These are phyloP conservation scores for Adansonia digitata DNA, from an alignment of 345 rosid species.

Conservation along the genomic window DNA sequence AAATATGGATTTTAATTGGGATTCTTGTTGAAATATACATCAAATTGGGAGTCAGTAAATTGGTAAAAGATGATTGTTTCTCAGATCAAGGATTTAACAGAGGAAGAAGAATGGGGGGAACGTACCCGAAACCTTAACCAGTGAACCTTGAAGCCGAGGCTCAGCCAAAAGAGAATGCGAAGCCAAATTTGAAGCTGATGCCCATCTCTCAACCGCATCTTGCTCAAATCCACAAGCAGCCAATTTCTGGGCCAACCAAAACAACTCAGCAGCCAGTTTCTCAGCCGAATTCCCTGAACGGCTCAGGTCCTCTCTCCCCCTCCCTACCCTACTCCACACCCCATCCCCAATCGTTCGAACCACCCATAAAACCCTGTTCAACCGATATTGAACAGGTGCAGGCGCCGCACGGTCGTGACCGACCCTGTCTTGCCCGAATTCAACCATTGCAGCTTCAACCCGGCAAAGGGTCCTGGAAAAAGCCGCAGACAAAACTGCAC, in stretches of 20 bases:
- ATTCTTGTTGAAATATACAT: neutral
- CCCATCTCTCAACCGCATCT: conserved; percentile 79
- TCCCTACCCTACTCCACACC: conserved; percentile 24
- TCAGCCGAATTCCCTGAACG: conserved; percentile 42
- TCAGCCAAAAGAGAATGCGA: conserved; percentile 63
- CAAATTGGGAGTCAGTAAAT: neutral
- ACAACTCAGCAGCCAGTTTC: conserved; percentile 82
- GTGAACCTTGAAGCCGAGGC: conserved; percentile 61
- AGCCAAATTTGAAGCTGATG: conserved; percentile 70
- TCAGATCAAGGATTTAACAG: neutral
- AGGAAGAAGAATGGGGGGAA: neutral
- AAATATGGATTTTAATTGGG: neutral
- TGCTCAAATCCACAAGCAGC: conserved; percentile 56
- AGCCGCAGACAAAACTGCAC: conserved; percentile 55
- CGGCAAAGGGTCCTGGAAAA: conserved; percentile 56
- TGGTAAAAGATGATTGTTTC: too few species aligned
- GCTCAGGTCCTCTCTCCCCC: conserved; percentile 29
- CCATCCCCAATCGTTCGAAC: conserved; percentile 41
- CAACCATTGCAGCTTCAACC: conserved; percentile 53
- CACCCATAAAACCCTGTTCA: conserved; percentile 42
- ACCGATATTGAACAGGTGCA: conserved; percentile 21
- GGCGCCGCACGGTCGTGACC: conserved; percentile 13
- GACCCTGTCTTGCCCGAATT: conserved; percentile 25
- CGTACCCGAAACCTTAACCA: conserved; percentile 69
- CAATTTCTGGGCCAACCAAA: conserved; percentile 80